Base-by-base conservation (phyloP, 129 eudicot species). In the Lactuca saligna region DNA sequence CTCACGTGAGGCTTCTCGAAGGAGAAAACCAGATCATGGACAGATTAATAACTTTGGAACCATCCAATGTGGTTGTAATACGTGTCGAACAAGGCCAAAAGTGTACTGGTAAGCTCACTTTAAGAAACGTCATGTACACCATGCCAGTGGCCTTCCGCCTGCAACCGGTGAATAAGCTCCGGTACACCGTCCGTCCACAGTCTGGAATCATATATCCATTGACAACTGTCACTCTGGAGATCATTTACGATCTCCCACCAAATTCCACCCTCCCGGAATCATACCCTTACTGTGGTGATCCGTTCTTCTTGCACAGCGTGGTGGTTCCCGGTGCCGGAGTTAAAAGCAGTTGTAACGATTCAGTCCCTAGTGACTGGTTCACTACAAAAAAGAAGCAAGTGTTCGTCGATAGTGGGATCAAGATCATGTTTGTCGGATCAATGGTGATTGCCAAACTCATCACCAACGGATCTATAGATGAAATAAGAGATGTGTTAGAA, bases 71-170 rank as follows among this genome's bases (percentile, higher is more conserved):
- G 44, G 96, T 88, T 2, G 67, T 82, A 13, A 79, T 88, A 17
- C 72, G 85, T 16, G 66, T 88, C 32, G 91, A 88, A 68, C 82
- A 75, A 7, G 86, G 89, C 8, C 82, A 79, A 56, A 83, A 69
- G 54, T 88, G 89, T 53, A 77, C 49, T 7, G 91, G 96, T 8
- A 65, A 54, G 76, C 73, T 88, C 69, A 81, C 81, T 25, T 74
- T 88, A 31, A 76, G 85, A 69, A 85, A 85, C 74, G 96, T 88
- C 17, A 88, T 88, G 96, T 72, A 85, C 82, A 88, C 91, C 29
- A 88, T 88, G 96, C 96, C 96, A 0, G 96, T 88, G 53, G 96
- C 96, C 3, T 88, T 85, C 68, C 76, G 82, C 33, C 77, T 88
- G 12, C 88, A 83, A 2, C 87, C 96, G 1, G 63, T 76, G 41